Base-by-base conservation (phyloP, 129 eudicot genomes). In the Deinandra increscens region DNA sequence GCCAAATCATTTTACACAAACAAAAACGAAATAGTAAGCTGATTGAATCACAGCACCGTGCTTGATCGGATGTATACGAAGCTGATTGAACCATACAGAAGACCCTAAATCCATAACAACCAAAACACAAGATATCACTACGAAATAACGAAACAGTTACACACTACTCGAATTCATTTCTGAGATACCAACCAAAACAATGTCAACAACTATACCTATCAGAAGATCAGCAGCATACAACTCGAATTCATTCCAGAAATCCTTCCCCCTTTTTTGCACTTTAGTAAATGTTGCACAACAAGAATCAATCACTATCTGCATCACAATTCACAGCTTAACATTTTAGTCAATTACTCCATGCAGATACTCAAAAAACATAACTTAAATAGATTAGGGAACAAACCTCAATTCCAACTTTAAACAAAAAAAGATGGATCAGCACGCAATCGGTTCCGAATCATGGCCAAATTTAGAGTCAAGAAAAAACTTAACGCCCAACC, bases 281-380 rank as follows among this genome's bases (percentile, higher is more conserved):
- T 93, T 97, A 9, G 96, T 97, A 85, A 89, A 86, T 17, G 98
- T 93, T 29, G 98, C 98, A 83, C 98, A 93, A 80, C 86, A 81
- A 31, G 98, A 86, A 85, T 93, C 98, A 60, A 93, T 93, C n/a
- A 87, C 88, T 51, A 87, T 77, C 97, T 91, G 84, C 81, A 74
- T 68, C 39, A 77, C 34, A 58, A 0, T 11, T 42, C 17, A 3
- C 18, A 5, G n/a, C n/a, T n/a, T n/a, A n/a, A n/a, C n/a, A n/a
- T 12, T 19, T 23, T 19, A 34, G 34, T 15, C 63, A 56, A 26
- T 26, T 26, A 29, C 63, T 31, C 4, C 63, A 29, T 23, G n/a
- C 61, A 22, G 34, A 55, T 55, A 22, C 17, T n/a, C n/a, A n/a
- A n/a, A n/a, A n/a, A n/a, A n/a, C n/a, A n/a, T n/a, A n/a, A n/a